Conservation (phyloP, 352 stramenopile genomes). For the Pythium volutum region DNA sequence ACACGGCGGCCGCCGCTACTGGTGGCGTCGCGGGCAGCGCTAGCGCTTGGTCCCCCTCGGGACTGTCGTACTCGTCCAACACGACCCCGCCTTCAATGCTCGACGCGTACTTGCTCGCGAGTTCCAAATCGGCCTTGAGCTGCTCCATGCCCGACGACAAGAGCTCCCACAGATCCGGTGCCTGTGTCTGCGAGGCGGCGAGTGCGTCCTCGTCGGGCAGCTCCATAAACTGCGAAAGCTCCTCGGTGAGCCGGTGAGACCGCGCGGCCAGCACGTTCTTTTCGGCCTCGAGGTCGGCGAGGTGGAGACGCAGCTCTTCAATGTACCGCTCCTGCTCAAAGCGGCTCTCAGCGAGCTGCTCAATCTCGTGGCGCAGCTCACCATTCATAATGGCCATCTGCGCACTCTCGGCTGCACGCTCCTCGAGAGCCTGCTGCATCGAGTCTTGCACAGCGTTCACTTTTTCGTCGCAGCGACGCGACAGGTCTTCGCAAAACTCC, state of each 20-base stretch:
- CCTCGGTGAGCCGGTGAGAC: slow-evolving; percentile 71
- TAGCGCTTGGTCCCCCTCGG: slow-evolving; percentile 51
- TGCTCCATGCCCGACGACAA: slow-evolving; percentile 87
- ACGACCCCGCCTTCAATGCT: slow-evolving; percentile 60
- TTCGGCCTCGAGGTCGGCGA: slow-evolving; percentile 77
- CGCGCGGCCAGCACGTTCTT: slow-evolving; percentile 83
- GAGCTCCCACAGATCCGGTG: slow-evolving; percentile 82
- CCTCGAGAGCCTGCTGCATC: slow-evolving; percentile 57
- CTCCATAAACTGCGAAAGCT: slow-evolving; percentile 83
- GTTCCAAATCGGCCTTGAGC: slow-evolving; percentile 82
- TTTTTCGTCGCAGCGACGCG: slow-evolving; percentile 63
- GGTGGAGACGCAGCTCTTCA: slow-evolving; percentile 65
- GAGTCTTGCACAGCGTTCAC: slow-evolving; percentile 54
- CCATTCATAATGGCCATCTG: slow-evolving; percentile 58
- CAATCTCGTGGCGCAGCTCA: slow-evolving; percentile 59
- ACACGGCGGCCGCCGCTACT: slow-evolving; percentile 30
- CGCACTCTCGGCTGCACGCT: slow-evolving; percentile 59
- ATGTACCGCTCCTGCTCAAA: slow-evolving; percentile 64
- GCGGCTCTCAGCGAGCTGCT: slow-evolving; percentile 52
- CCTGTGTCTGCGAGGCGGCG: slow-evolving; percentile 45
- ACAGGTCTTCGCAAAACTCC: slow-evolving; percentile 59
- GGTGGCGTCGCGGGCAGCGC: slow-evolving; percentile 38
- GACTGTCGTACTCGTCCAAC: slow-evolving; percentile 34
- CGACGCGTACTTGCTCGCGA: slow-evolving; percentile 83
- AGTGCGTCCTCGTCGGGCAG: slow-evolving; percentile 67